Conservation (phyloP, 768 basidiomycete genomes). For the Leccinum olivaceopallidum region DNA sequence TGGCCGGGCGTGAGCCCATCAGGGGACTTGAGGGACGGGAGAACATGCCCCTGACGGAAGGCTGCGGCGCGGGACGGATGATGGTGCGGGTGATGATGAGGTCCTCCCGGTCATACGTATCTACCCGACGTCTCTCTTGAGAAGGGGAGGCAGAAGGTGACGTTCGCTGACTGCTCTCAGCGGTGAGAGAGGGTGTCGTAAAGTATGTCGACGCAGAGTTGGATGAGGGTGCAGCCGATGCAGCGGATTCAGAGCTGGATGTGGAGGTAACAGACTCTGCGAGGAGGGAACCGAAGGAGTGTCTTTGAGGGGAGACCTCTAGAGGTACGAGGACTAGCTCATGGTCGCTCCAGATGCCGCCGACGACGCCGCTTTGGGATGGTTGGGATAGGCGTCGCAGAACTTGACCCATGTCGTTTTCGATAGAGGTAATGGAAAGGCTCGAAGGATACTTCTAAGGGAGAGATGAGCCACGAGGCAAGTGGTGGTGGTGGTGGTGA, state of each 20-base stretch:
- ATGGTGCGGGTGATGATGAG: slow-evolving; percentile 38
- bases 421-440: slow-evolving; percentile 11
- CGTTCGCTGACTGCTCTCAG: slow-evolving; percentile 9
- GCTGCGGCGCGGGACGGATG: slow-evolving; percentile 35
- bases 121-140: slow-evolving; percentile 20
- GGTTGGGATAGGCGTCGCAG: slow-evolving; percentile 25
- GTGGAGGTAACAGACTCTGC: slow-evolving; percentile 16
- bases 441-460: slow-evolving; percentile 21
- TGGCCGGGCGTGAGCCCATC: slow-evolving; percentile 29
- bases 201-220: slow-evolving; percentile 25
- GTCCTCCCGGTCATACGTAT: slow-evolving; percentile 32
- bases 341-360: slow-evolving; percentile 36
- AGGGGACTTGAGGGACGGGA: slow-evolving; percentile 32
- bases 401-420: slow-evolving; percentile 30
- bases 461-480: slow-evolving; percentile 25
- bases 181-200: slow-evolving; percentile 17
- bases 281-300: slow-evolving; percentile 19
- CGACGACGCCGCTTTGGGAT: slow-evolving; percentile 23
- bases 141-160: slow-evolving; percentile 11
- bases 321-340: slow-evolving; percentile 35
- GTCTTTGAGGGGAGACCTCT: slow-evolving; percentile 22
- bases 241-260: slow-evolving; percentile 12
- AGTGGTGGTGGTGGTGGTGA: slow-evolving; percentile 12
- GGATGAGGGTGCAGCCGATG: slow-evolving; percentile 8
- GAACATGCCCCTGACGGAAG: slow-evolving; percentile 26